Evolutionary conservation across 2,329 filamentous ascomycete genomes (phyloP), one percentile per base, ranked within the genome.

Genomic region (Fusarium sp.): DNA sequence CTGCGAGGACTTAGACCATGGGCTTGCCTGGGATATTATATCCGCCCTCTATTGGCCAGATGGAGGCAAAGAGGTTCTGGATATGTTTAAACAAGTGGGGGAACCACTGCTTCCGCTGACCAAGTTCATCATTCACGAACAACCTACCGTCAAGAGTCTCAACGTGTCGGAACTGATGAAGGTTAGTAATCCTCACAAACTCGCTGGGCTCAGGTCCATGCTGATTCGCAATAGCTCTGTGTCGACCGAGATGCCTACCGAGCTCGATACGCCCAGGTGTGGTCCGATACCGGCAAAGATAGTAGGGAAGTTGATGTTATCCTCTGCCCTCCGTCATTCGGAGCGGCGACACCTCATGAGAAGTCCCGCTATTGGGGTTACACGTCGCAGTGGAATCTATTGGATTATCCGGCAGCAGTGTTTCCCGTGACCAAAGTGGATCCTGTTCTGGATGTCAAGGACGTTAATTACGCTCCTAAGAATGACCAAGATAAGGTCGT

Each of bases 361-460:
- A 53, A 62, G 6, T 54, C 2, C 82, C 83, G 1, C 85, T 90
- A 70, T 80, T 92, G 89, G 89, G 84, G 84, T 1, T 92, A 92
- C 68, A 91, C 88, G 0, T 80, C 84, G 2, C 85, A 89, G 65
- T 92, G 89, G 88, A 92, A 92, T 73, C 68, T 91, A 53, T 82
- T 92, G 6, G 89, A 92, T 74, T 91, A 91, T 76, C 88, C 90
- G 1, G 84, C 83, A 4, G 74, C 87, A 2, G 82, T 88, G 0
- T 89, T 92, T 69, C 90, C 90, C 0, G 86, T 86, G 2, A 60
- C 52, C n/a, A 56, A 40, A 1, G 65, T 68, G 16, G 63, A 69
- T 34, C 70, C 58, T 7, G 16, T 34, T 4, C 62, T 60, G 52
- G 67, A 66, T 6, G 28, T 50, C 4, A 65, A 65, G 2, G 48